Base-by-base conservation (phyloP, 352 stramenopile species). In the Aphanomyces euteiches region DNA sequence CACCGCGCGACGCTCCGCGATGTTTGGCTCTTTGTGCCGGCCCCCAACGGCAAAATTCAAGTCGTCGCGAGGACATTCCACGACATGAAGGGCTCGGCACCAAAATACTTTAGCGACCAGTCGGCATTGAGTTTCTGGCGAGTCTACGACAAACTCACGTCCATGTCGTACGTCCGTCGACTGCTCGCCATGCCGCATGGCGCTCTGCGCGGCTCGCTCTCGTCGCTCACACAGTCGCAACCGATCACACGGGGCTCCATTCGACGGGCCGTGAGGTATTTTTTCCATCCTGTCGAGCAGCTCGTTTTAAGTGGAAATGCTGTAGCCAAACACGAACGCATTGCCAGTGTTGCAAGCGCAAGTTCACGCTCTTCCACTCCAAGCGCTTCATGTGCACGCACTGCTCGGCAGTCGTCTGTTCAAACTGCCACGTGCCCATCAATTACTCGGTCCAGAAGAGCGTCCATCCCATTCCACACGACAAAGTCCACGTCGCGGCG, bases 31-130 rank as follows among this genome's bases (percentile, higher is more conserved):
- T 70, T 70, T 58, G 21, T 54, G 10, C 64, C 64, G 19, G 64
- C 64, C 7, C 64, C 53, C 43, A 70, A 70, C 19, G 64, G 64
- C 48, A 70, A 70, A 43, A 70, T 70, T 34, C 64, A 70, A 54
- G 64, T 70, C 47, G 54, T 70, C 5, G 64, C 53, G 2, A 70
- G 61, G 39, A 54, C 47, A 2, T 70, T 61, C 47, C 64, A 70
- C 64, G 64, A 70, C 54, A 70, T 70, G 64, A 59, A 60, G 7
- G 64, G 64, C 28, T 48, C 6, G 6, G 39, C 47, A 34, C 47
- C 64, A 47, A 70, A 70, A 50, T 48, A 61, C 47, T 47, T 70
- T 39, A 38, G 47, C 34, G 64, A 70, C 54, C 64, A 70, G 64
- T 70, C 64, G 37, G 53, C 64, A 21, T 50, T 70, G 10, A 41